Evolutionary conservation across 352 stramenopile species (phyloP).

Genomic region (Globisporangium ultimum): DNA sequence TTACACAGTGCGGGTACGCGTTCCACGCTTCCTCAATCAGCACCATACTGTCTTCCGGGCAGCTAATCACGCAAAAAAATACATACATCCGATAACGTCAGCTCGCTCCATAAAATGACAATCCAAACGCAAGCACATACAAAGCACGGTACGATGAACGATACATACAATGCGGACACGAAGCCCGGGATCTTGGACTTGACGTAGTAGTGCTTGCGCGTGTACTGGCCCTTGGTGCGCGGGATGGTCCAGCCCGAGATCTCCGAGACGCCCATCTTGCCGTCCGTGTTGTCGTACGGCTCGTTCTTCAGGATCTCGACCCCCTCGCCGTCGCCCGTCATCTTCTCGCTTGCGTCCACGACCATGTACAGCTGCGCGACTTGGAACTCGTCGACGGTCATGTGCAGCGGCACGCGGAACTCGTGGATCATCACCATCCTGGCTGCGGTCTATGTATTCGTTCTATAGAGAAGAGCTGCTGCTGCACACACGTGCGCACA

Average conservation of each 20-base stretch:
- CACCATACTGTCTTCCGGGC: conserved; percentile 82
- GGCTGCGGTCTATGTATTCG: neutral
- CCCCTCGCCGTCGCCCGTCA: conserved; percentile 79
- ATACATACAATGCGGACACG: conserved; percentile 70
- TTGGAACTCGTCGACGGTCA: conserved; percentile 86
- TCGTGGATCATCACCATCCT: conserved; percentile 82
- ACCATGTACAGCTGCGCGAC: conserved; percentile 87
- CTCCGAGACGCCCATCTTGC: conserved; percentile 65
- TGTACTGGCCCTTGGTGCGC: conserved; percentile 83
- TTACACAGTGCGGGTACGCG: conserved; percentile 84
- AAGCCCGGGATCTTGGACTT: conserved; percentile 82
- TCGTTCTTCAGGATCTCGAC: conserved; percentile 85
- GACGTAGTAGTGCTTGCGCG: conserved; percentile 87
- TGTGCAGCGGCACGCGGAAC: conserved; percentile 85
- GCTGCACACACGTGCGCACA: neutral
- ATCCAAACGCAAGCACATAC: neutral
- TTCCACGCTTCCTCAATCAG: conserved; percentile 87
- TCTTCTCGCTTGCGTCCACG: conserved; percentile 81
- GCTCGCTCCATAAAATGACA: neutral
- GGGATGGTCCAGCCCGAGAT: conserved; percentile 76
- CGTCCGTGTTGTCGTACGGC: conserved; percentile 68
- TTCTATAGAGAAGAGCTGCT: conserved; percentile 1
- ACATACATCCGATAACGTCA: neutral
- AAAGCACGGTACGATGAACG: neutral
- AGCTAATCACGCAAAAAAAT: conserved; percentile 29